Base-by-base conservation (phyloP, 805 yeast genomes). In the Zygotorulaspora florentina region DNA sequence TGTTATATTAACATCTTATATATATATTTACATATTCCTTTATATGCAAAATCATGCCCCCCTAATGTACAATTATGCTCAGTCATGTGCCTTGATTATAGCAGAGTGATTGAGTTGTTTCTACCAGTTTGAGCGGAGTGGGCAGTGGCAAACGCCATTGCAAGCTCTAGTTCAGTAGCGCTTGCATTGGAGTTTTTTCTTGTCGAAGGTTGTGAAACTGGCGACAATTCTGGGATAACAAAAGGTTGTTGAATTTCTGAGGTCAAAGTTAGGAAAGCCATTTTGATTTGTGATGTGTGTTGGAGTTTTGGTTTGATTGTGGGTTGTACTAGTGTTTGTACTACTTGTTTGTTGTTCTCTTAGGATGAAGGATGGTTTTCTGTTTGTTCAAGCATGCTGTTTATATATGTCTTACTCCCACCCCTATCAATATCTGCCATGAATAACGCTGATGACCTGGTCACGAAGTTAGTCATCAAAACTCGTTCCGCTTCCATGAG, bases 151-250 rank as follows among this genome's bases (percentile, higher is more conserved):
- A 37, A 23, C 8, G 34, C 43, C 27, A 43, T 18, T 20, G 36
- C 42, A 11, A 16, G 34, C 30, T 30, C 43, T 11, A 18, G 25
- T 12, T 40, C 43, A 9, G 28, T 31, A n/a, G 39, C 48, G 30
- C 50, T 47, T 16, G 48, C 50, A 20, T 40, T 35, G 16, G 66
- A 62, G 53, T 62, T 63, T 47, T 62, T 61, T 55, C 67, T 61
- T 20, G 65, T 53, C n/a, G 50, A 30, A 28, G 65, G 57, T 39
- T 56, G 61, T 3, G 79, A 72, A 8, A 72, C 73, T 29, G 87
- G 87, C 1, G 87, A 80, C 38, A 81, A 73, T 50, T 76, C 66
- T 57, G 82, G 81, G 57, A 83, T 81, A 44, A 83, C 74, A 57
- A 81, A 82, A 54, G 89, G 87, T 64, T 76, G 71, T 47, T 77